Base-by-base conservation (phyloP, 257 asterid genomes). In the Solanum etuberosum region DNA sequence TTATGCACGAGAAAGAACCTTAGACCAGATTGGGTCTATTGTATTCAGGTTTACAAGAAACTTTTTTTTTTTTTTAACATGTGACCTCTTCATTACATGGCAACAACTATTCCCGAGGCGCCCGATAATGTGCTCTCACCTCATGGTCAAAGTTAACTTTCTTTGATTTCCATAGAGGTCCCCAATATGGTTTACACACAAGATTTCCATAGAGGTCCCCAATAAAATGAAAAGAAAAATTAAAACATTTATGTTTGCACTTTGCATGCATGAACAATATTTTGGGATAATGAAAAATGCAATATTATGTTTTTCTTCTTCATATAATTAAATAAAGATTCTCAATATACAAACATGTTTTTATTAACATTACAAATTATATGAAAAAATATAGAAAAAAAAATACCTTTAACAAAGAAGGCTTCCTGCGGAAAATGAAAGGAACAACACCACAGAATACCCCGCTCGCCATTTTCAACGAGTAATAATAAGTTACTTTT, bases 331-430 rank as follows among this genome's bases (percentile, higher is more conserved):
- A 54, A 54, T 0, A 54, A 18, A 54, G 0, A 54, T 54, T 54
- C n/a, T 54, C 10, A 54, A 9, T 16, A 42, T 73, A 10, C 48
- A 38, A 37, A 38, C 57, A 38, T 23, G 34, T 40, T 76, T 76
- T 65, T 11, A 40, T 11, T 42, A 21, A 7, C 6, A n/a, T n/a
- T 76, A 77, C n/a, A 77, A 23, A 12, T n/a, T 40, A n/a, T 14
- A 77, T 38, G n/a, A 7, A 42, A 2, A 43, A n/a, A 21, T 59
- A 59, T 59, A 18, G 10, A 6, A 35, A 20, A 67, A 78, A 32
- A 23, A n/a, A 2, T 86, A 86, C 88, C 88, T 86, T 77, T n/a
- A 86, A 68, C n/a, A 67, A 18, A 76, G 87, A 88, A 84, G 51
- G 43, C 25, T 40, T 88, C 34, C 61, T 84, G 86, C 85, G 85